These are phyloP conservation scores for Neopestalotiopsis sp. DNA, from an alignment of 2,329 filamentous ascomycete genomes.

Conservation along the genomic window DNA sequence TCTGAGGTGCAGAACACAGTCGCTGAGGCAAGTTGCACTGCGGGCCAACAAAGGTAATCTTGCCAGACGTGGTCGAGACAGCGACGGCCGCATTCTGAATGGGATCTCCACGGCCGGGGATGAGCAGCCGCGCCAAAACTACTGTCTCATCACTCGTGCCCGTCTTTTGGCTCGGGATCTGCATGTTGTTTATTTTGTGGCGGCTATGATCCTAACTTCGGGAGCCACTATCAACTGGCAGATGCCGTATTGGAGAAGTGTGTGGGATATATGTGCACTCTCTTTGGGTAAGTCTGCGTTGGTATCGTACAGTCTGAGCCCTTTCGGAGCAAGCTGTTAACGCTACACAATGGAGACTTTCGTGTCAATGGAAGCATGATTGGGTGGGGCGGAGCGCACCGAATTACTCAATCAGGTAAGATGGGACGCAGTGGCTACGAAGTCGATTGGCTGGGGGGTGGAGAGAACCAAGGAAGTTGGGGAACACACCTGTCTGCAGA, in stretches of 20 bases:
- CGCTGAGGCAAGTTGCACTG: slow-evolving; percentile 33
- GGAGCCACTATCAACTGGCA: background rate
- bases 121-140: slow-evolving; percentile 40
- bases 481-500: background rate
- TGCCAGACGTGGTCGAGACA: slow-evolving; percentile 36
- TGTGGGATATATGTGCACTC: background rate
- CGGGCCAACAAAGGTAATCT: slow-evolving; percentile 47
- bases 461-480: too few relatives aligned
- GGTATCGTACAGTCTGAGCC: too few relatives aligned
- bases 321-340: too few relatives aligned
- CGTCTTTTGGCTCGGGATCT: background rate
- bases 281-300: too few relatives aligned
- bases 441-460: background rate
- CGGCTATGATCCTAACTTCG: background rate
- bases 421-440: background rate
- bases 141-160: background rate
- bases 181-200: background rate
- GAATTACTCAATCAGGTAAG: background rate
- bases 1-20: slow-evolving; percentile 35
- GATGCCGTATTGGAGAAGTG: background rate
- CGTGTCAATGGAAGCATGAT: too few relatives aligned
- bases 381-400: background rate
- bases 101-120: slow-evolving; percentile 51
- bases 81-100: slow-evolving; percentile 44
- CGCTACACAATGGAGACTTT: too few relatives aligned